phyloP scores from a whole-genome alignment of 352 stramenopile genomes.

The Phytophthora aleatoria region DNA sequence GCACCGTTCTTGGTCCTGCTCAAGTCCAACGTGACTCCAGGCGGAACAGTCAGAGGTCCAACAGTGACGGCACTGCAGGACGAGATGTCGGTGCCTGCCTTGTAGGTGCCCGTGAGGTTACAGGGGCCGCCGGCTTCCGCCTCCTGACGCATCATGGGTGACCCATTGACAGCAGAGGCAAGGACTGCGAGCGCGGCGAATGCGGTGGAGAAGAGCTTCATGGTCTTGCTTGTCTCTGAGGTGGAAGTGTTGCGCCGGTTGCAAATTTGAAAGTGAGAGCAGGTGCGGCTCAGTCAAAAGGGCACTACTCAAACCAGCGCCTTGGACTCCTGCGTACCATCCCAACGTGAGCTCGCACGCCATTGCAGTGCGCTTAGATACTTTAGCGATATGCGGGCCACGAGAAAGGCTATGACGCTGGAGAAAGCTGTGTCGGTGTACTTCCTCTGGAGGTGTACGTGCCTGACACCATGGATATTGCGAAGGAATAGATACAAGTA shows the following conservation, averaged over 20 bases:
- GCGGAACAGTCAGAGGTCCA: slow-evolving; percentile 30
- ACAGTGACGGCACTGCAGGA: slow-evolving; percentile 36
- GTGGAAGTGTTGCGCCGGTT: neutral
- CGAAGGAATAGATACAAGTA: too few relatives aligned
- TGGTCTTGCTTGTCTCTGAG: neutral
- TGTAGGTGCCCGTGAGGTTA: slow-evolving; percentile 41
- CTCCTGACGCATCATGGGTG: slow-evolving; percentile 29
- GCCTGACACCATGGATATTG: neutral
- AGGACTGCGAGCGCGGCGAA: slow-evolving; percentile 5
- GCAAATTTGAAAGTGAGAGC: neutral
- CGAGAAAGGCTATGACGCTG: neutral
- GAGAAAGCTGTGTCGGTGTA: neutral
- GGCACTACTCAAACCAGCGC: too few relatives aligned
- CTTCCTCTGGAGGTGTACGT: neutral
- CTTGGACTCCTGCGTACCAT: neutral
- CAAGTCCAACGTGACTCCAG: slow-evolving; percentile 39
- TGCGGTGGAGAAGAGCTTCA: slow-evolving; percentile 26
- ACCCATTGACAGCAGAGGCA: slow-evolving; percentile 3
- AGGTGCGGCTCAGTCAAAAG: neutral
- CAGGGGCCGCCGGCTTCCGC: slow-evolving; percentile 9
- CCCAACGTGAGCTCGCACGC: neutral
- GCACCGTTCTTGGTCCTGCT: slow-evolving; percentile 30
- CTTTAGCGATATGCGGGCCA: neutral
- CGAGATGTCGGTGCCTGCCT: slow-evolving; percentile 31
- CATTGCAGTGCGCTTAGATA: neutral